Evolutionary conservation across 1,284 basidiomycete species (phyloP).

Genomic region (Microbotryum lychnidis-dioicae): DNA sequence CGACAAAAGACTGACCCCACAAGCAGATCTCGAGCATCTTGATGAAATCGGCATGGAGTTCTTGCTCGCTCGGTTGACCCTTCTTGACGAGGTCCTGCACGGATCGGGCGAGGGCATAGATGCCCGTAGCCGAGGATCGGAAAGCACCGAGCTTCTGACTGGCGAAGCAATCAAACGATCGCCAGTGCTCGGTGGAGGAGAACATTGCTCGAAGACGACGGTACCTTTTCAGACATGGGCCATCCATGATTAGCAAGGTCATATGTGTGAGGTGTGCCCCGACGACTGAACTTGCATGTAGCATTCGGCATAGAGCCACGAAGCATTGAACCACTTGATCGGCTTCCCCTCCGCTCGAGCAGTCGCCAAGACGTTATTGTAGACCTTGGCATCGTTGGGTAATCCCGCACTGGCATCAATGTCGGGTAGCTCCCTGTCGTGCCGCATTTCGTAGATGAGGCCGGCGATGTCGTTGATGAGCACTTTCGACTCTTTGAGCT

Average conservation of each 20-base stretch:
- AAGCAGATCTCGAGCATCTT: constrained; percentile 84
- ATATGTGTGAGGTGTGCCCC: constrained; percentile 45
- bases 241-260: constrained; percentile 29
- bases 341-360: constrained; percentile 47
- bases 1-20: constrained; percentile 49
- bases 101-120: constrained; percentile 47
- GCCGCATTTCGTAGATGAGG: constrained; percentile 71
- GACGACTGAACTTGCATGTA: constrained; percentile 44
- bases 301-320: constrained; percentile 91
- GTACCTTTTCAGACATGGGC: constrained; percentile 52
- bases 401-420: constrained; percentile 3
- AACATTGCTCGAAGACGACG: constrained; percentile 73
- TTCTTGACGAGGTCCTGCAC: constrained; percentile 22
- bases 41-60: constrained; percentile 55
- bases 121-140: constrained; percentile 64
- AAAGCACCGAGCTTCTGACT: constrained; percentile 75
- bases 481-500: constrained; percentile 58
- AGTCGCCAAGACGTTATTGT: constrained; percentile 61
- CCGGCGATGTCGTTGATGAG: constrained; percentile 72
- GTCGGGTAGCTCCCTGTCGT: constrained; percentile 55
- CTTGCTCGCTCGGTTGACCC: constrained; percentile 47
- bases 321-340: constrained; percentile 83
- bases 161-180: constrained; percentile 73
- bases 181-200: constrained; percentile 62
- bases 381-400: constrained; percentile 53